These are phyloP conservation scores for Penicillium sumatraense DNA, from an alignment of 2,329 filamentous ascomycete species.

Conservation along the genomic window DNA sequence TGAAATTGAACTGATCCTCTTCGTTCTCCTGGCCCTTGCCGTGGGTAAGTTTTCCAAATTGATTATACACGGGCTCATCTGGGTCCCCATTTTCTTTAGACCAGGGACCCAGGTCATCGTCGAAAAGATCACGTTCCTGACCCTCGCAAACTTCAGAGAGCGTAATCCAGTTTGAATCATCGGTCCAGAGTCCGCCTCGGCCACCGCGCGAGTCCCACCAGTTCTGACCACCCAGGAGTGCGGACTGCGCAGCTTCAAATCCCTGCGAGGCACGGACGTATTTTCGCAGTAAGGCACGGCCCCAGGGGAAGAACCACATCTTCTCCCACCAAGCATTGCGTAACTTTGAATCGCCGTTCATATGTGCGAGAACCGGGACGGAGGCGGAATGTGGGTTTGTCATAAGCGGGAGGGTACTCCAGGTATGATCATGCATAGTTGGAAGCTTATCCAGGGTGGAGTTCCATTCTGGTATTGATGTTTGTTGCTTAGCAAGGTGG, in stretches of 20 bases:
- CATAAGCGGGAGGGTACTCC: slow-evolving; percentile 50
- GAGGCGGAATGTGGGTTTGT: slow-evolving; percentile 55
- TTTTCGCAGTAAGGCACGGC: slow-evolving; percentile 55
- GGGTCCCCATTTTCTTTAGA: slow-evolving; percentile 39
- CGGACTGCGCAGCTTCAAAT: slow-evolving; percentile 47
- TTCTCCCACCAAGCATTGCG: slow-evolving; percentile 46
- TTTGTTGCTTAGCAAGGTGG: slow-evolving; percentile 30
- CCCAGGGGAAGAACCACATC: slow-evolving; percentile 56
- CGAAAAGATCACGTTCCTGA: slow-evolving; percentile 52
- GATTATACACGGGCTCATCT: slow-evolving; percentile 42
- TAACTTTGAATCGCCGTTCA: slow-evolving; percentile 41
- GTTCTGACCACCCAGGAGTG: slow-evolving; percentile 51
- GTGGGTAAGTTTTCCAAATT: slow-evolving; percentile 42
- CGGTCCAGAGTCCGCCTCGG: slow-evolving; percentile 60
- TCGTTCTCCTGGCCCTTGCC: slow-evolving; percentile 40
- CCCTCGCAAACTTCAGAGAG: slow-evolving; percentile 55
- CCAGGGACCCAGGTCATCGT: slow-evolving; percentile 51
- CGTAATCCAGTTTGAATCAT: slow-evolving; percentile 52
- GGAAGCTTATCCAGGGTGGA: slow-evolving; percentile 50
- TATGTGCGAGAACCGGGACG: slow-evolving; percentile 51
- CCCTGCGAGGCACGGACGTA: slow-evolving; percentile 52
- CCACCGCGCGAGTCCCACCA: slow-evolving; percentile 58
- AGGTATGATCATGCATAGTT: slow-evolving; percentile 42
- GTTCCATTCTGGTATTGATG: slow-evolving; percentile 39
- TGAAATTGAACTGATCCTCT: slow-evolving; percentile 6